Evolutionary conservation across 108 stramenopile species (phyloP), one percentile per base, ranked within the genome.

Genomic region (Discostella stelligeroides): DNA sequence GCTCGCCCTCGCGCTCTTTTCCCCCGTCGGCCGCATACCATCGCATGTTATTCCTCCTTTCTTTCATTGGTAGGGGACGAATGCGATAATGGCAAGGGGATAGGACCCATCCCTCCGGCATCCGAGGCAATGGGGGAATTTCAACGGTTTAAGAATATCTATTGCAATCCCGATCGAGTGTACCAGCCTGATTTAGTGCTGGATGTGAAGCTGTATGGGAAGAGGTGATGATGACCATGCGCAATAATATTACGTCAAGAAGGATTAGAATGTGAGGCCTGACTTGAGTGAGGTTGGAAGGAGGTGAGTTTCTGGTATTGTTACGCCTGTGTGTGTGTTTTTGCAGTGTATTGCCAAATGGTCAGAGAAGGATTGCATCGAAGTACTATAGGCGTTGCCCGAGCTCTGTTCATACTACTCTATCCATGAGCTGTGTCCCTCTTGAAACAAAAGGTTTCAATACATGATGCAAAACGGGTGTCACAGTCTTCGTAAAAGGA

Each of bases 81-180:
- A 34, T 84, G 83, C 68, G 67, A 71, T 30, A 41, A 65, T 17
- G 86, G 86, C 18, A 47, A 68, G 47, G 85, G 85, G 0, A n/a
- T 73, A 55, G 87, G 85, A 15, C 89, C 89, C 15, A 75, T 86
- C 54, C 86, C 85, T 14, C 79, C 87, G 14, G 59, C 73, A 17
- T 46, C 56, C 9, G 64, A 80, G 58, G 85, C 76, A 1, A 61
- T 83, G 34, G 86, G 79, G 39, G 75, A 85, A 51, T 91, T 79
- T 70, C 90, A 88, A 60, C 75, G 90, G 37, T 91, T 85, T 62
- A 88, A 91, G 62, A 91, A 91, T 66, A 90, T 90, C 56, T 89
- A 90, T 65, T 88, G 86, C 75, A 91, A 88, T 80, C 62, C 86
- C 11, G 72, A 85, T 27, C 63, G 84, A 62, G 77, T 71, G 37